Evolutionary conservation across 1,284 basidiomycete species (phyloP).

Genomic region (Ustilago loliicola): DNA sequence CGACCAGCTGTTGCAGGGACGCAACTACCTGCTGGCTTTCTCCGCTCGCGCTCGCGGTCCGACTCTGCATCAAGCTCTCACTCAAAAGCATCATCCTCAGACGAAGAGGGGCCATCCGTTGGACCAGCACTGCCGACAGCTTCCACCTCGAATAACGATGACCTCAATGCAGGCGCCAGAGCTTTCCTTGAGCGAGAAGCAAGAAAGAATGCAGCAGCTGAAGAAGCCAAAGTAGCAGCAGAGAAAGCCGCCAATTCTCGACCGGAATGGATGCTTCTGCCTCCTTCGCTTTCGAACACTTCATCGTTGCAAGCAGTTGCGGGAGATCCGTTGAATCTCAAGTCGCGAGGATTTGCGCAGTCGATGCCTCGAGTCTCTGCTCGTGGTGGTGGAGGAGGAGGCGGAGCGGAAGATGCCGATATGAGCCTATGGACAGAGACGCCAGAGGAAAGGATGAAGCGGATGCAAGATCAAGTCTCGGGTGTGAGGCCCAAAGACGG

Average conservation of each 20-base stretch:
- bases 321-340: constrained; percentile 51
- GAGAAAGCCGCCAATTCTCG: constrained; percentile 43
- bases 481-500: constrained; percentile 23
- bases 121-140: constrained; percentile 27
- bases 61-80: constrained; percentile 15
- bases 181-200: constrained; percentile 51
- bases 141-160: not conserved
- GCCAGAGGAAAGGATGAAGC: constrained; percentile 49
- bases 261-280: constrained; percentile 58
- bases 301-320: constrained; percentile 41
- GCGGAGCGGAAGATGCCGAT: constrained; percentile 32
- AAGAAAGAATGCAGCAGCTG: constrained; percentile 28
- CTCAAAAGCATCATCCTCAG: not conserved
- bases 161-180: constrained; percentile 27
- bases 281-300: constrained; percentile 38
- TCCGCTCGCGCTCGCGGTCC: constrained; percentile 26
- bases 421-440: constrained; percentile 63
- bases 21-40: constrained; percentile 32
- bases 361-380: constrained; percentile 45
- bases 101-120: constrained; percentile 28
- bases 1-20: constrained; percentile 24
- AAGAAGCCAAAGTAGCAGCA: constrained; percentile 30
- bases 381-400: constrained; percentile 5
- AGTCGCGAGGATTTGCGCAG: constrained; percentile 62
- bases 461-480: constrained; percentile 47